phyloP scores from a whole-genome alignment of 371 early-diverging fungal species.

The Ordospora colligata region DNA sequence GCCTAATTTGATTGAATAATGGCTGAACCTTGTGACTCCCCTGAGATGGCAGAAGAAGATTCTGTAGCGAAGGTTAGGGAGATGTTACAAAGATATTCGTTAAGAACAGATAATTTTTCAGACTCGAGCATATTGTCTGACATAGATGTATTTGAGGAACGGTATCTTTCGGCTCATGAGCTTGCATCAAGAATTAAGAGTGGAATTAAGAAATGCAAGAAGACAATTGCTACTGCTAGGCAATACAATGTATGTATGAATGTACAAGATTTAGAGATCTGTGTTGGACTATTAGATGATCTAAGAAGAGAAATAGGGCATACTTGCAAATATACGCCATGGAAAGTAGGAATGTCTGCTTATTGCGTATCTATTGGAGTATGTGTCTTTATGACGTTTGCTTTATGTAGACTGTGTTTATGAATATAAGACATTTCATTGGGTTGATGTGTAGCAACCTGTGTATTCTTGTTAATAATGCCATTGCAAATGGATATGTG shows the following conservation, averaged over 20 bases:
- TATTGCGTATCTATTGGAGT: no score
- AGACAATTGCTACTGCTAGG: background rate
- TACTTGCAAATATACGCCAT: no score
- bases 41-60: background rate
- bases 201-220: background rate
- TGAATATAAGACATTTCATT: no score
- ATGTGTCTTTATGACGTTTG: no score
- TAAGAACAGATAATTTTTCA: background rate
- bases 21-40: background rate
- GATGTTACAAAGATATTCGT: constrained; percentile 10
- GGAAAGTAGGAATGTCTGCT: no score
- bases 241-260: background rate
- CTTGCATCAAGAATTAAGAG: background rate
- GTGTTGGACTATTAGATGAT: background rate
- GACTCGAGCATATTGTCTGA: background rate
- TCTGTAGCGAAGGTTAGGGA: constrained; percentile 5
- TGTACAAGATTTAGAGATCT: background rate
- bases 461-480: no score
- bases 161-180: background rate
- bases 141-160: constrained; percentile 3
- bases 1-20: no score
- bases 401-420: no score
- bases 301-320: constrained; percentile 10
- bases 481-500: no score
- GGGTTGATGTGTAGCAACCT: no score